Base-by-base conservation (phyloP, 768 basidiomycete species). In the Tulasnella sp. region DNA sequence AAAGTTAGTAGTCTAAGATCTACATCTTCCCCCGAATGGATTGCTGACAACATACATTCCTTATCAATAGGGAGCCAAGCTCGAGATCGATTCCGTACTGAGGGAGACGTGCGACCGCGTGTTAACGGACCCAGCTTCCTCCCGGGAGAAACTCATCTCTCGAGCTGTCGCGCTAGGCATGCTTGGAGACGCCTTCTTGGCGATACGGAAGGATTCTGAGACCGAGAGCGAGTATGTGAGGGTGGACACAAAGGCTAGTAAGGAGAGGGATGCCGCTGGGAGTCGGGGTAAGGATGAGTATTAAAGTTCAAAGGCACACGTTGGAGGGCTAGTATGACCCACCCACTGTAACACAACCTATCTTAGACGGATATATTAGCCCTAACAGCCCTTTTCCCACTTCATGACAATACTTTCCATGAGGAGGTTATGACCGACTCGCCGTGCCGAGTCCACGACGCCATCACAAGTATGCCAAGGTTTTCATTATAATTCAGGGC, bases 21-120 rank as follows among this genome's bases (percentile, higher is more conserved):
- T 13, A 47, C 0, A 41, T 51, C 26, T 60, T 58, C n/a, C 13
- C 44, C 49, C 56, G 42, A 11, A 15, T 61, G 49, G 4, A 19
- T 58, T 23, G 26, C n/a, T n/a, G n/a, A 23, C 44, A 32, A 23
- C 8, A 49, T 50, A n/a, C 24, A 44, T 42, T 2, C 2, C 29
- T 21, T 1, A 30, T 30, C 3, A 44, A 13, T 66, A 91, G 88
- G 91, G 91, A 3, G 83, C 91, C 17, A 94, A 93, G 70, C 83
- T 95, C 26, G 91, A 95, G 69, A 79, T 94, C 56, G 90, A 95
- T 68, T 89, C 88, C 3, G 81, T 95, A 42, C 72, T 95, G 4
- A 83, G 91, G 15, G 91, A 94, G 70, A 86, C 86, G 0, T 94
- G 91, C 68, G 91, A 94, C 64, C 79, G 83, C 23, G 76, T 94